Evolutionary conservation across 208 protist species (phyloP), one percentile per base, ranked within the genome.

Genomic region (Strigomonas galati): DNA sequence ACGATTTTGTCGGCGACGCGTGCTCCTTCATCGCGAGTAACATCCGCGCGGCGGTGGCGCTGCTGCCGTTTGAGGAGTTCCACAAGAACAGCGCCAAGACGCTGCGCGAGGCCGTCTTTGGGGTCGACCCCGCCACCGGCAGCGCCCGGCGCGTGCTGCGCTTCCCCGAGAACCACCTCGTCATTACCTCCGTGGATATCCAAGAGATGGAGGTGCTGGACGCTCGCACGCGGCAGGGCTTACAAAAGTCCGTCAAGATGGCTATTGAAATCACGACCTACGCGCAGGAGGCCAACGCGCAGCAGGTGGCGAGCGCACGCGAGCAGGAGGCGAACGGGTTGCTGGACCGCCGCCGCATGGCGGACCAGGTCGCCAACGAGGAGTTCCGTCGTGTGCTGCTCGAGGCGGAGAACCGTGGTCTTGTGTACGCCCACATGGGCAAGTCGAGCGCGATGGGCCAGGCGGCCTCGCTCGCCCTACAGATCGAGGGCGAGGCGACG

Each of bases 211-310:
- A 97, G 76, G 92, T 97, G 71, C 84, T 98, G 14, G 97, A 98
- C 80, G 86, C 92, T 57, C 81, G 94, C 48, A 98, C 96, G 31
- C 88, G 93, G 40, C 88, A 97, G 61, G 89, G 94, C 10, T 76
- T 99, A 14, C 92, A 98, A 58, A 96, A 98, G 81, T 98, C 94
- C 2, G 97, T 98, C 27, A 96, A 98, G 79, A 91, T 98, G 54
- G 97, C 96, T 23, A 98, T 99, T 69, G 93, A 98, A 72, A 98
- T 98, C 58, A 95, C 97, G 17, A 98, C 96, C 15, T 94, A 95
- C 60, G 93, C 92, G 17, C 96, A 98, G 80, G 93, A 98, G 79
- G 85, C 87, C 14, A 74, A 84, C 48, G 95, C 97, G 32, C 77
- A 88, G 66, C 95, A 98, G 71, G 78, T 97, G 60, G 95, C 97